Evolutionary conservation across 2,329 filamentous ascomycete genomes (phyloP), one percentile per base, ranked within the genome.

Genomic region (Myriangium duriaei): DNA sequence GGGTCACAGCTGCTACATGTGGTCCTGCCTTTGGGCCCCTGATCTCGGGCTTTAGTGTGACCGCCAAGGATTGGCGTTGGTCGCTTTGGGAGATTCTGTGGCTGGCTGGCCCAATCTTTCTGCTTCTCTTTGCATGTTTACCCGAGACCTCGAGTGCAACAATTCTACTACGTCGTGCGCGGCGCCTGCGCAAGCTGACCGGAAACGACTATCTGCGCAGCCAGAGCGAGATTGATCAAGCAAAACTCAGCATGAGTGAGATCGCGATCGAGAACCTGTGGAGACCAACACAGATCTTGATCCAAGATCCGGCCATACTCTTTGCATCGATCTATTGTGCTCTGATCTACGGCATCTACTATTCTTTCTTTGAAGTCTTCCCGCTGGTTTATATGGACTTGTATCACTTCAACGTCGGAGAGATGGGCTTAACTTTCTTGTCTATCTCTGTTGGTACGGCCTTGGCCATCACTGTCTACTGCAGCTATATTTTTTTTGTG

Each of bases 61-160:
- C 65, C 2, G 67, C 62, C 4, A 64, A 72, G 53, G 48, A 52
- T 24, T 81, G 75, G 75, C 64, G 73, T n/a, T 80, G 74, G 75
- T 70, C 71, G 0, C 59, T 75, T 9, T 76, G 71, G 63, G 72
- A 78, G 49, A 71, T 78, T 39, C 60, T 80, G 40, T 79, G 74
- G 73, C 63, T 71, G 12, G 63, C 72, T 0, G 66, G 62, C 0
- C 75, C 75, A 0, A 52, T 77, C 30, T 68, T 79, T 46, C 45
- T 79, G n/a, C 38, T 69, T 36, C 71, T 81, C 67, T 68, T 51
- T 7, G 49, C 76, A 44, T 64, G 73, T 44, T 66, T 81, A 15
- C 78, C 78, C 0, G 77, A 82, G 59, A 81, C 78, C 0, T 70
- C 62, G 38, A 55, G 66, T 0, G 58, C 65, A 5, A 78, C 67